phyloP scores from a whole-genome alignment of 1,284 basidiomycete genomes.

The Hypsizygus ulmarius region DNA sequence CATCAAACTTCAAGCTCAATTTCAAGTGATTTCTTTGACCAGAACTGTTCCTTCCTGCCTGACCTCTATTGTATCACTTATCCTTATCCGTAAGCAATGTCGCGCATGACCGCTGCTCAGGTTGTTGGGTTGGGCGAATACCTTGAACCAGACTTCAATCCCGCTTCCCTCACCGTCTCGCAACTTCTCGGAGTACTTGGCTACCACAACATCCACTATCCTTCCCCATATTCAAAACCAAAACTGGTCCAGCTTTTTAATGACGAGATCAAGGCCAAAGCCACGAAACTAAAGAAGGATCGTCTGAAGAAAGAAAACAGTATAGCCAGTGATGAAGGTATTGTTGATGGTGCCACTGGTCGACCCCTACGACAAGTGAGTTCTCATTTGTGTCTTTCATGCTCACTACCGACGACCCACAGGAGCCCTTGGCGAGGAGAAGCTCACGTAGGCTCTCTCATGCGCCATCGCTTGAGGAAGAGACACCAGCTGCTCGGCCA shows the following conservation, averaged over 20 bases:
- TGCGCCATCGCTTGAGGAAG: slow-evolving; percentile 37
- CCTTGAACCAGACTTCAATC: slow-evolving; percentile 83
- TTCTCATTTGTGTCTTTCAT: slow-evolving; percentile 2
- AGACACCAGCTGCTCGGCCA: slow-evolving; percentile 37
- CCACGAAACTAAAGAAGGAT: slow-evolving; percentile 63
- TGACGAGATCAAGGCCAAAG: slow-evolving; percentile 66
- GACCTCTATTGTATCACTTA: slow-evolving; percentile 4
- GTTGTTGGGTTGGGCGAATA: slow-evolving; percentile 75
- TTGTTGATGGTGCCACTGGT: slow-evolving; percentile 75
- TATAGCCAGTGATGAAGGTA: slow-evolving; percentile 74
- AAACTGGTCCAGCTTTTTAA: slow-evolving; percentile 84
- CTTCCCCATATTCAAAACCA: slow-evolving; percentile 80
- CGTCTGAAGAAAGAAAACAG: slow-evolving; percentile 64
- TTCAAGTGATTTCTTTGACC: too few relatives aligned
- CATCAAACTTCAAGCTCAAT: not conserved
- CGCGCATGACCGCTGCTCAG: slow-evolving; percentile 69
- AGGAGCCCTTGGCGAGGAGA: slow-evolving; percentile 38
- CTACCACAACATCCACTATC: slow-evolving; percentile 78
- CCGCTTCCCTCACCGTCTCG: slow-evolving; percentile 73
- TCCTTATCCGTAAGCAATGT: slow-evolving; percentile 44
- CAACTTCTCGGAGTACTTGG: slow-evolving; percentile 81
- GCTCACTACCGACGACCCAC: not conserved
- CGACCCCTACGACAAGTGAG: slow-evolving; percentile 53
- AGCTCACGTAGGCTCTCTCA: slow-evolving; percentile 52
- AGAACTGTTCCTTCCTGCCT: not conserved